Base-by-base conservation (phyloP, 805 yeast species). In the Wickerhamiella cacticola region DNA sequence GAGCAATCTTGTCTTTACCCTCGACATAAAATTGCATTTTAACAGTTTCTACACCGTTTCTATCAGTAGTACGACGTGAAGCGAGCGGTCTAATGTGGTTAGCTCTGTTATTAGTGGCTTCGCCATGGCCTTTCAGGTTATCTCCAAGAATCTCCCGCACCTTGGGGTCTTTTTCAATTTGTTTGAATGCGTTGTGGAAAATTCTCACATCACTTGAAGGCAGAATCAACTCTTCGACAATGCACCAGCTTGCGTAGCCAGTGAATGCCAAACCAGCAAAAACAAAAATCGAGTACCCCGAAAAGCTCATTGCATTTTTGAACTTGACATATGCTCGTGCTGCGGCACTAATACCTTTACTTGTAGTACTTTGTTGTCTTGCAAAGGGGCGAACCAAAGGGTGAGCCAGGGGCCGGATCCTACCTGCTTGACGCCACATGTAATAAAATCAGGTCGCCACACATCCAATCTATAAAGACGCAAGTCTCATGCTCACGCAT, bases 141-240 rank as follows among this genome's bases (percentile, higher is more conserved):
- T 72, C 74, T 2, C 74, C 73, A 33, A 88, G 67, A 25, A 79
- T 62, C 53, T 69, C 66, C 55, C 79, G 79, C 2, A 82, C 79
- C 33, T 62, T 63, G 43, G 72, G 71, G 62, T 81, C 84, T 50
- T 79, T 69, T 59, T 88, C 89, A 33, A 86, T 75, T 56, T 83
- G 66, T 10, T 76, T 73, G 26, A 87, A 87, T 1, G 94, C 94
- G 56, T 85, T 75, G 66, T 88, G 87, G 69, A 88, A 88, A 1
- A 94, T 77, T 54, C 81, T 82, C 0, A 95, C 88, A 60, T 88
- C 96, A 21, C 95, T 94, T 1, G 94, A 80, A 8, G 96, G 96
- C 42, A 88, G 74, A 54, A 85, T 77, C 26, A 88, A 66, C 61
- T 88, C 96, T 9, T 80, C 71, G n/a, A 82, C 73, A 19, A 87